Evolutionary conservation across 345 rosid genomes (phyloP).

Genomic region (Punica granatum): DNA sequence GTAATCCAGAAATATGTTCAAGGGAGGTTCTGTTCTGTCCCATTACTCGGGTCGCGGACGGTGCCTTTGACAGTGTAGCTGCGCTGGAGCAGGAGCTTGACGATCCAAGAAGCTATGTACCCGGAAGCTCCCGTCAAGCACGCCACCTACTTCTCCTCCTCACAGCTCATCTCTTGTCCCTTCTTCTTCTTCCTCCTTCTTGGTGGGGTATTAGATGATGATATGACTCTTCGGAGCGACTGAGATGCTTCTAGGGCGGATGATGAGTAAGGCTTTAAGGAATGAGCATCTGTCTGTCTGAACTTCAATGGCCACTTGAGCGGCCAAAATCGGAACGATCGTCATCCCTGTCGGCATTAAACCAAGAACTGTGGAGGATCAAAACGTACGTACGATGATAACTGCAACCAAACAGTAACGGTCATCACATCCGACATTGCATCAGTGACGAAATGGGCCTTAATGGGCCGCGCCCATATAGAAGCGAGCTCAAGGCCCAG

Average conservation of each 20-base stretch:
- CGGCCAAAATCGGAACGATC: too few species aligned
- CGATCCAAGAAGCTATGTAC: slow-evolving; percentile 43
- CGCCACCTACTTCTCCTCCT: slow-evolving; percentile 18
- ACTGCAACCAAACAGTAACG: too few species aligned
- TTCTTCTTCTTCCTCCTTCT: slow-evolving; percentile 7
- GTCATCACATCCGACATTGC: neutral
- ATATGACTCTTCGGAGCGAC: too few species aligned
- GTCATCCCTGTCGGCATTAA: too few species aligned
- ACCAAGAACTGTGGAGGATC: too few species aligned
- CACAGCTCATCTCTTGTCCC: neutral
- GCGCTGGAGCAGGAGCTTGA: slow-evolving; percentile 37
- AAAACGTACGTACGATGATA: too few species aligned
- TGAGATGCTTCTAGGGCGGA: too few species aligned
- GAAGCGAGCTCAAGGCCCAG: neutral
- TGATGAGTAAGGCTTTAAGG: too few species aligned
- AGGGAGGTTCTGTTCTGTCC: neutral
- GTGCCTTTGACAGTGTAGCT: slow-evolving; percentile 44
- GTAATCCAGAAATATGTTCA: neutral
- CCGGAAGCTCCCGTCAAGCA: slow-evolving; percentile 53
- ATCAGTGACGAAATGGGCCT: neutral
- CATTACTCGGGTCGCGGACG: slow-evolving; percentile 34
- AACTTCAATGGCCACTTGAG: too few species aligned
- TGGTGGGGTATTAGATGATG: neutral
- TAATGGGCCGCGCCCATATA: neutral
- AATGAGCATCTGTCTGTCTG: too few species aligned